A percentile compares a stretch with the other conserved stretches of the same genome.
phyloP scores from a whole-genome alignment of 2,329 filamentous ascomycete genomes.

The Polychaeton citri region DNA sequence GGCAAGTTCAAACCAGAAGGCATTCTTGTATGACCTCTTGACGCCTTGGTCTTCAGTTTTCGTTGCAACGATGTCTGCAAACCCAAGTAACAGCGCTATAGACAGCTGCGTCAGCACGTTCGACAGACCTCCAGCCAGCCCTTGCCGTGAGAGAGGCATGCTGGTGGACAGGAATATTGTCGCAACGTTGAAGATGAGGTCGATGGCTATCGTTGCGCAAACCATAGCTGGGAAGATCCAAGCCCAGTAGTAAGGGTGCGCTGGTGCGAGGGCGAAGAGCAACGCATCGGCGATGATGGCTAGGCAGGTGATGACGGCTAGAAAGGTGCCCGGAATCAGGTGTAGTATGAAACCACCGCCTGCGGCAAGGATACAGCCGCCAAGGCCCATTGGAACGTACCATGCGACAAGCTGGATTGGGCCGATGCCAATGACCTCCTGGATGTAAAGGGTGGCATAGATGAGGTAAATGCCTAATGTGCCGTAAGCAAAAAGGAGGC shows the following conservation, averaged over 20 bases:
- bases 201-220: constrained; percentile 58
- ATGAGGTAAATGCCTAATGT: constrained; percentile 55
- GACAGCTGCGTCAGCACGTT: constrained; percentile 59
- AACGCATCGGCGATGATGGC: constrained; percentile 47
- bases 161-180: constrained; percentile 64
- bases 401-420: constrained; percentile 54
- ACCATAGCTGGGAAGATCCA: constrained; percentile 61
- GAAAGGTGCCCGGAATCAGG: constrained; percentile 46
- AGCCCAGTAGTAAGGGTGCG: constrained; percentile 50
- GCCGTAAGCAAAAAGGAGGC: constrained; percentile 55
- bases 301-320: constrained; percentile 48
- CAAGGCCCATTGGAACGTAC: constrained; percentile 54
- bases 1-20: constrained; percentile 53
- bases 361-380: constrained; percentile 52
- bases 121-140: constrained; percentile 57
- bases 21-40: constrained; percentile 46
- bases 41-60: constrained; percentile 31
- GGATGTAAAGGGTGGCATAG: constrained; percentile 56
- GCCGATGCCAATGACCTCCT: constrained; percentile 43
- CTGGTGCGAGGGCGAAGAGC: constrained; percentile 51
- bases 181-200: constrained; percentile 61
- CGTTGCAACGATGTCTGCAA: constrained; percentile 50
- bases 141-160: constrained; percentile 53
- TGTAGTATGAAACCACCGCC: constrained; percentile 56
- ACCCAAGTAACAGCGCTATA: constrained; percentile 57